Base-by-base conservation (phyloP, 1,284 basidiomycete genomes). In the Ceratobasidium sp. region DNA sequence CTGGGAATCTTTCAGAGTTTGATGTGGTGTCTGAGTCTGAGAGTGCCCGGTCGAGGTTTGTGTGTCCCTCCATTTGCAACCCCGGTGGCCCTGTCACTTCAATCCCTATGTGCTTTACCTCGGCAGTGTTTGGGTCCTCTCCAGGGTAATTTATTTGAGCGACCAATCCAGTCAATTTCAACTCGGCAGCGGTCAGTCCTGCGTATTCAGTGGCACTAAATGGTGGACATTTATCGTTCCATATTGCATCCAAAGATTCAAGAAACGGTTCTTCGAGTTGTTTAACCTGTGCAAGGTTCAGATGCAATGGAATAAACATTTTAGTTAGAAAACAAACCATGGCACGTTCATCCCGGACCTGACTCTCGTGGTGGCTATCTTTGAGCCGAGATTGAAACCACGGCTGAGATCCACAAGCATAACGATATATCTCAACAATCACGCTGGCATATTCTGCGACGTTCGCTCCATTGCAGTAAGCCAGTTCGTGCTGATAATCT, bases 181-280 rank as follows among this genome's bases (percentile, higher is more conserved):
- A 13, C 17, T 67, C 62, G 3, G 62, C 62, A 15, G 50, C 31
- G 8, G 40, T 20, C 25, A 67, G 38, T 5, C 38, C 22, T 7
- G 50, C 50, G 31, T 67, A 67, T 42, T 47, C 50, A 22, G 32
- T 38, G 3, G 50, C n/a, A 20, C 13, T 52, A 27, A 67, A 54
- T 8, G 22, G 17, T 20, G 62, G 62, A n/a, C 35, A 67, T 25
- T 42, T 38, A 27, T 54, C 38, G 8, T 25, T 34, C 50, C 34
- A 54, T 25, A 67, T 27, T 13, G 49, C 25, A 38, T 67, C 62
- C 31, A 67, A 17, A 1, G 62, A 32, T 3, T 38, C 20, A 10
- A 67, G 38, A 7, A 49, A 38, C 1, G 6, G 13, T 31, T 31
- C 35, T 29, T 34, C 38, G 2, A 47, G 5, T 38, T 49, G 3